Evolutionary conservation across 164 flowering plant genomes (phyloP), one percentile per base, ranked within the genome.

Genomic region (Taxillus chinensis): DNA sequence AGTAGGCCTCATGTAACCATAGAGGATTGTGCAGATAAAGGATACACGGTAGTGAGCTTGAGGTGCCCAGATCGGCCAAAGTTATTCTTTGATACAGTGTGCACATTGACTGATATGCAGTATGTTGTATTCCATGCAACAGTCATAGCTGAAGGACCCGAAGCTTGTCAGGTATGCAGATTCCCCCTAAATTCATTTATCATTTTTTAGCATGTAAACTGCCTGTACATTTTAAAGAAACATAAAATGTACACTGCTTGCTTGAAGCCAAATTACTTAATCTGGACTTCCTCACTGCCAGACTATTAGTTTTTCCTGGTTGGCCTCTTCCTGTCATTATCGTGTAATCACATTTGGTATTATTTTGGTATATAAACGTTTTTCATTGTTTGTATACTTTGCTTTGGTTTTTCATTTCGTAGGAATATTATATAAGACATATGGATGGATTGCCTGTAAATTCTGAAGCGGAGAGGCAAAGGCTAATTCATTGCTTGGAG

Each of bases 401-500:
- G 1, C 8, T 6, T 5, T 43, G 46, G 51, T 14, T 48, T 7
- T 11, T 4, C 51, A 8, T 14, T 48, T 48, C 4, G 39, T 82
- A 86, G 93, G 96, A 90, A 64, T 90, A 87, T 57, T 90, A 74
- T 39, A 82, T 87, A 27, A 67, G 93, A 16, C 90, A 80, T 45
- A 57, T 68, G 4, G 83, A 85, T 55, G 93, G 96, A 5, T 46
- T 59, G 38, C 65, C 83, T 4, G 40, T 87, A 60, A 70, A 70
- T 68, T 73, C 85, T 10, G 78, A 82, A 13, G 38, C 69, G 2
- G 90, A 87, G 74, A 87, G 75, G 60, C 74, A 80, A 49, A 42
- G 75, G 10, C 82, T 87, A 0, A 63, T 71, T 7, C 79, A 84
- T 74, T 86, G 92, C 80, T 66, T 90, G 61, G 83, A 84, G 61